Base-by-base conservation (phyloP, 2,329 filamentous ascomycete genomes). In the Pseudodiploospora longispora region DNA sequence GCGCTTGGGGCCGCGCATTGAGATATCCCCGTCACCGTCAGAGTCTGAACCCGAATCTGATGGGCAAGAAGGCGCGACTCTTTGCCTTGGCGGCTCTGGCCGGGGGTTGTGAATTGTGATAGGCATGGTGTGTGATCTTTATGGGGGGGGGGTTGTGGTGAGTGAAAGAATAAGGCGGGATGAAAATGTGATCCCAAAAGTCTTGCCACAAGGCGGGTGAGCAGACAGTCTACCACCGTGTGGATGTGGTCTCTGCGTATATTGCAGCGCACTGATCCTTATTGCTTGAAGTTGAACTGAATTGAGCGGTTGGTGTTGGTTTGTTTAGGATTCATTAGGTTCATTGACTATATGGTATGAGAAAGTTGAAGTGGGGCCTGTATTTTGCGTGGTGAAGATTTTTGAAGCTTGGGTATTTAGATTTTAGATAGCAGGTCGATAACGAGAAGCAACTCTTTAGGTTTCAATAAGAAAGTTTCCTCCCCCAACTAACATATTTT, bases 31-130 rank as follows among this genome's bases (percentile, higher is more conserved):
- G 30, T 69, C 72, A 47, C 68, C 71, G 30, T 66, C 66, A 8
- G 67, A 69, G 45, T 72, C 70, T 0, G 67, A 65, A 41, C 69
- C 66, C 3, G 66, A 68, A 44, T 68, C 67, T 3, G 64, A 62
- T 28, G 46, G 42, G 30, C 8, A 47, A 44, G 52, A 46, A 30
- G 46, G 49, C 36, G 52, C 48, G 42, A 52, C 46, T 40, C 50
- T 38, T 41, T 54, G 38, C 35, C 36, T 52, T 19, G 52, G 55
- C 37, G 41, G 48, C 43, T 53, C 58, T 39, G 64, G 59, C 50
- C 61, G 59, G 30, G 69, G 70, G 41, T 62, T 65, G 44, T 68
- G 62, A 48, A 73, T 73, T 53, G 69, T 71, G 60, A 73, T 72
- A 55, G 70, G 68, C 70, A 73, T 73, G 45, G 40, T 55, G 19